phyloP scores from a whole-genome alignment of 2,329 filamentous ascomycete genomes.

The Hymenoscyphus occultus region DNA sequence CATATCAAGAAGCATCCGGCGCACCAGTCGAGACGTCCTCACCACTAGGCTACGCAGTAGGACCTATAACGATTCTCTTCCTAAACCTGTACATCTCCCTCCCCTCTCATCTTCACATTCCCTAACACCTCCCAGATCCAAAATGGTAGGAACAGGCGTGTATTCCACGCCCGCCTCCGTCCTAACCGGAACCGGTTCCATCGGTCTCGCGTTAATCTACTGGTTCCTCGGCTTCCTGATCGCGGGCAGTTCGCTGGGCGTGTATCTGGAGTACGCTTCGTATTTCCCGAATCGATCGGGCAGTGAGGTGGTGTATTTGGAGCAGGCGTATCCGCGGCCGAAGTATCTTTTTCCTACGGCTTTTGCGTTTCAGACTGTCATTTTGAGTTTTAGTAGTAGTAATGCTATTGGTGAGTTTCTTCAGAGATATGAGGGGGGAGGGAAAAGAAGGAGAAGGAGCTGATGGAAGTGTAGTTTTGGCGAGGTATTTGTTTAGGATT shows the following conservation, averaged over 20 bases:
- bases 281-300: constrained; percentile 67
- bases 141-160: not conserved
- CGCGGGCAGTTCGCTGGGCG: constrained; percentile 38
- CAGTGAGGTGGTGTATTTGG: constrained; percentile 64
- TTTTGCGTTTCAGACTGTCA: constrained; percentile 61
- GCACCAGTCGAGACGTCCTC: constrained; percentile 58
- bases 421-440: not conserved
- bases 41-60: constrained; percentile 59
- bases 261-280: constrained; percentile 62
- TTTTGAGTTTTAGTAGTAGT: constrained; percentile 63
- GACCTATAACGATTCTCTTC: constrained; percentile 51
- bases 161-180: constrained; percentile 47
- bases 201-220: constrained; percentile 61
- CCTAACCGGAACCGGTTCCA: constrained; percentile 56
- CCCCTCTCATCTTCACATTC: not conserved
- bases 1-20: constrained; percentile 58
- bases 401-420: constrained; percentile 51
- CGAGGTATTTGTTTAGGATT: constrained; percentile 61
- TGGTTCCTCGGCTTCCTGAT: constrained; percentile 63
- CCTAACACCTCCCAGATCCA: not conserved
- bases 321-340: constrained; percentile 64
- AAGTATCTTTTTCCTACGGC: constrained; percentile 61
- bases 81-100: constrained; percentile 42
- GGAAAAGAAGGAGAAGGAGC: not conserved
- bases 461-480: constrained; percentile 45